phyloP scores from a whole-genome alignment of 805 yeast genomes.

The Pichia deserticola region DNA sequence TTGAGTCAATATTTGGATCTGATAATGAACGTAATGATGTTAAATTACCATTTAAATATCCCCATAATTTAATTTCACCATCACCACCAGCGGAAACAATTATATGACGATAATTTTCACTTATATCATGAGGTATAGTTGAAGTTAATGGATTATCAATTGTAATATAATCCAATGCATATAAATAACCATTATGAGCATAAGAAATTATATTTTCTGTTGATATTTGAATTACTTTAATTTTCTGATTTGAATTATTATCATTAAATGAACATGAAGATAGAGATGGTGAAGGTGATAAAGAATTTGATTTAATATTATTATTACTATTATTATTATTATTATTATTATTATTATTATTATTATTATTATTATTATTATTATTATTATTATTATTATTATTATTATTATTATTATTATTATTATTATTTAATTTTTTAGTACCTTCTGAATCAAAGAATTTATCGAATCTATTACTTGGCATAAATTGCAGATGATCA shows the following conservation, averaged over 20 bases:
- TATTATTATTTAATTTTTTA: slow-evolving; percentile 3
- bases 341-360: slow-evolving; percentile 21
- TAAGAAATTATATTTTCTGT: slow-evolving; percentile 58
- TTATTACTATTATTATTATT: slow-evolving; percentile 16
- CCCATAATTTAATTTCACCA: slow-evolving; percentile 82
- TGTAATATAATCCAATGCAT: slow-evolving; percentile 45
- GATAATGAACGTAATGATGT: slow-evolving; percentile 36
- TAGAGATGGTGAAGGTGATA: neutral
- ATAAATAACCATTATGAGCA: slow-evolving; percentile 90
- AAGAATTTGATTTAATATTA: slow-evolving; percentile 12
- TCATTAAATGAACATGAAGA: neutral
- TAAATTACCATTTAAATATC: slow-evolving; percentile 24
- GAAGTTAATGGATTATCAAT: slow-evolving; percentile 16
- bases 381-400: slow-evolving; percentile 20
- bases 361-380: slow-evolving; percentile 19
- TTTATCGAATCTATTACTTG: slow-evolving; percentile 64
- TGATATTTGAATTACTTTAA: slow-evolving; percentile 59
- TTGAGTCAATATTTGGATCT: slow-evolving; percentile 48
- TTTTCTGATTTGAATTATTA: slow-evolving; percentile 12
- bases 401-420: slow-evolving; percentile 21
- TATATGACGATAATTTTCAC: slow-evolving; percentile 28
- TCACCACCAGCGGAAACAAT: slow-evolving; percentile 84
- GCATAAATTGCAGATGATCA: slow-evolving; percentile 33
- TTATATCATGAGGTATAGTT: slow-evolving; percentile 18
- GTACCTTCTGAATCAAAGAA: slow-evolving; percentile 83